Evolutionary conservation across 1,284 basidiomycete genomes (phyloP).

Genomic region (Ustilago lituana): DNA sequence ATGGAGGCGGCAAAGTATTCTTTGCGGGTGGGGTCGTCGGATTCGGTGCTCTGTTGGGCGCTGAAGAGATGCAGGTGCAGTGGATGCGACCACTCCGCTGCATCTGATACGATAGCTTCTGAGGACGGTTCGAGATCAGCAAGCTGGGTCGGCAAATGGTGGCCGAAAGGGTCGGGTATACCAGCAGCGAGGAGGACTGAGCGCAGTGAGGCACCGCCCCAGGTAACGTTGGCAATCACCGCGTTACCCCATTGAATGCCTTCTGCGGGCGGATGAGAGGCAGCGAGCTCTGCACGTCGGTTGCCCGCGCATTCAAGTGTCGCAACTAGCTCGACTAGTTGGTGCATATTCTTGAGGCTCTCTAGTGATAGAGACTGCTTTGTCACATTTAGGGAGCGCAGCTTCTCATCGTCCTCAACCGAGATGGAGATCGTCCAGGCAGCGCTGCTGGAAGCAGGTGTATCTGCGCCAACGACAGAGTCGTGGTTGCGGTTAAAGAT

Average conservation of each 20-base stretch:
- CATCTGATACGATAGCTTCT: constrained; percentile 3
- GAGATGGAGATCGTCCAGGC: constrained; percentile 25
- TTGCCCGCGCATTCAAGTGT: constrained; percentile 57
- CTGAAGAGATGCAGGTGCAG: constrained; percentile 46
- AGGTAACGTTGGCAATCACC: constrained; percentile 47
- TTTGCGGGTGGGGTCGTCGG: constrained; percentile 23
- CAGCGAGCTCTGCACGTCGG: constrained; percentile 38
- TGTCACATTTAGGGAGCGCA: background rate
- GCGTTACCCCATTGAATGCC: constrained; percentile 52
- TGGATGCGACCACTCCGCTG: constrained; percentile 23
- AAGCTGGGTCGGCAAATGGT: constrained; percentile 14
- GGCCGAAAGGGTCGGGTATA: constrained; percentile 43
- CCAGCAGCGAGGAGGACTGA: constrained; percentile 34
- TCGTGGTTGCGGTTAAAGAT: constrained; percentile 56
- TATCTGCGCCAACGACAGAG: constrained; percentile 10
- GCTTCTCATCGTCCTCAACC: constrained; percentile 10
- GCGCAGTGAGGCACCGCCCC: constrained; percentile 44
- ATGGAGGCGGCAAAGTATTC: constrained; percentile 47
- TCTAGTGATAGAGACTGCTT: constrained; percentile 9
- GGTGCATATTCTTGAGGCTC: constrained; percentile 14
- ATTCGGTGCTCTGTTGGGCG: constrained; percentile 44
- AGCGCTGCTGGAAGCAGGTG: background rate
- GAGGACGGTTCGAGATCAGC: constrained; percentile 27
- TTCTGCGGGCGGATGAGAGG: constrained; percentile 29
- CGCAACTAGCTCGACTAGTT: constrained; percentile 26